Evolutionary conservation across 2,329 filamentous ascomycete genomes (phyloP).

Genomic region (Cadophora sp.): DNA sequence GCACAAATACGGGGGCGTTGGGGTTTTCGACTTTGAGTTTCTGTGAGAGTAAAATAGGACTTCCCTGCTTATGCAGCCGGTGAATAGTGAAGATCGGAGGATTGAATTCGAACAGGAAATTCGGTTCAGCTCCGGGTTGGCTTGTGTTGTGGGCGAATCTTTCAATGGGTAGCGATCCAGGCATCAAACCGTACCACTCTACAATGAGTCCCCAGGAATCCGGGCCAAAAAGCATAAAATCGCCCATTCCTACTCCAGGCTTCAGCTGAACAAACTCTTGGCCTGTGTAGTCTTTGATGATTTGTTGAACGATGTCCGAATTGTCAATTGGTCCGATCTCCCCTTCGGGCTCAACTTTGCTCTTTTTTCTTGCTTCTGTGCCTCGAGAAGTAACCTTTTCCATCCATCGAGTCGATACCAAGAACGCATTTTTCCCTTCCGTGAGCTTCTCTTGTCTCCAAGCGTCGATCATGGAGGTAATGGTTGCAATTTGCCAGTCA

Average conservation of each 20-base stretch:
- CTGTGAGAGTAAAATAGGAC: slow-evolving; percentile 62
- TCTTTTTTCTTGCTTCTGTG: slow-evolving; percentile 60
- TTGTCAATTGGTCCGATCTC: slow-evolving; percentile 83
- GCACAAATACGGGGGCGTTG: slow-evolving; percentile 69
- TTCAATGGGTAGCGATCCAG: slow-evolving; percentile 73
- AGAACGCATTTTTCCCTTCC: slow-evolving; percentile 77
- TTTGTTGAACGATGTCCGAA: slow-evolving; percentile 75
- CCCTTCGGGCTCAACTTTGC: slow-evolving; percentile 65
- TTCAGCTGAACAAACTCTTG: slow-evolving; percentile 75
- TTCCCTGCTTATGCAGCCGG: slow-evolving; percentile 71
- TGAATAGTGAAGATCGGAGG: slow-evolving; percentile 87
- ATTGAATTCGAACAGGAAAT: slow-evolving; percentile 82
- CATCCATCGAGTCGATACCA: slow-evolving; percentile 84
- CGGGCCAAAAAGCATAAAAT: slow-evolving; percentile 79
- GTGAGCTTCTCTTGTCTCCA: slow-evolving; percentile 53
- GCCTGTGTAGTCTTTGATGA: slow-evolving; percentile 56
- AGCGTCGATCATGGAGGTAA: slow-evolving; percentile 68
- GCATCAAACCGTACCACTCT: slow-evolving; percentile 80
- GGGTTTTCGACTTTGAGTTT: slow-evolving; percentile 65
- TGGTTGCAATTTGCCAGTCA: slow-evolving; percentile 77
- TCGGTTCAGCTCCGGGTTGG: slow-evolving; percentile 58
- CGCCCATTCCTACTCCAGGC: slow-evolving; percentile 69
- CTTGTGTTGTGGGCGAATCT: slow-evolving; percentile 81
- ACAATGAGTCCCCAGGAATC: slow-evolving; percentile 83
- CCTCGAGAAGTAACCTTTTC: slow-evolving; percentile 72